These are phyloP conservation scores for Echinosophora koreensis DNA, from an alignment of 306 rosid genomes.

Conservation along the genomic window DNA sequence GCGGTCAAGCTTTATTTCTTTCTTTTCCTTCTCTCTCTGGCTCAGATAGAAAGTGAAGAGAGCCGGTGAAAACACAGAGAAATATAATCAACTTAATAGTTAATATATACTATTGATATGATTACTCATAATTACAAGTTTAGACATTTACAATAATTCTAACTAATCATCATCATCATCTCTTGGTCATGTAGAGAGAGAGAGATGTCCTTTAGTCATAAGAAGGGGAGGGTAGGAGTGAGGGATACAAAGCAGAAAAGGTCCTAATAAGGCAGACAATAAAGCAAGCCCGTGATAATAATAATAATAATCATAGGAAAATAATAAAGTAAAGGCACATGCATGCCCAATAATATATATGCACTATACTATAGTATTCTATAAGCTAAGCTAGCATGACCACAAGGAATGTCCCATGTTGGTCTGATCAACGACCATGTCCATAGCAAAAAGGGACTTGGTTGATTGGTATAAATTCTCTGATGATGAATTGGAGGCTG, in stretches of 20 bases:
- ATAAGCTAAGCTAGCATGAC: constrained; percentile 63
- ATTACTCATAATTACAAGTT: constrained; percentile 55
- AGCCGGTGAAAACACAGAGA: not conserved
- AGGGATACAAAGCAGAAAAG: constrained; percentile 29
- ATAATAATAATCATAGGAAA: constrained; percentile 41
- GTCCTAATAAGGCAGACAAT: constrained; percentile 49
- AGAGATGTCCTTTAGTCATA: constrained; percentile 39
- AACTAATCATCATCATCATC: constrained; percentile 52
- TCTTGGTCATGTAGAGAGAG: constrained; percentile 39
- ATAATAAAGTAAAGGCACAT: constrained; percentile 43
- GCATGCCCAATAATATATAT: not conserved
- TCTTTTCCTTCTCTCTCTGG: not conserved
- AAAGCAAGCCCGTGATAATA: constrained; percentile 63
- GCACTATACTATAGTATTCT: constrained; percentile 19
- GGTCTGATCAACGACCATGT: constrained; percentile 64
- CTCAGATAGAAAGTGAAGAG: constrained; percentile 13
- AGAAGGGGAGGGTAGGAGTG: not conserved
- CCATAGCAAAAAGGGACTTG: constrained; percentile 78
- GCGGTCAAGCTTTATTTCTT: constrained; percentile 25
- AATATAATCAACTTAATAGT: constrained; percentile 36
- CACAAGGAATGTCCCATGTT: constrained; percentile 75
- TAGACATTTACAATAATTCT: constrained; percentile 57
- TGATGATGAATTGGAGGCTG: constrained; percentile 36
- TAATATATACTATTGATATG: constrained; percentile 33
- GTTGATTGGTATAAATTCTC: constrained; percentile 43